Base-by-base conservation (phyloP, 768 basidiomycete species). In the Leccinum boreale region DNA sequence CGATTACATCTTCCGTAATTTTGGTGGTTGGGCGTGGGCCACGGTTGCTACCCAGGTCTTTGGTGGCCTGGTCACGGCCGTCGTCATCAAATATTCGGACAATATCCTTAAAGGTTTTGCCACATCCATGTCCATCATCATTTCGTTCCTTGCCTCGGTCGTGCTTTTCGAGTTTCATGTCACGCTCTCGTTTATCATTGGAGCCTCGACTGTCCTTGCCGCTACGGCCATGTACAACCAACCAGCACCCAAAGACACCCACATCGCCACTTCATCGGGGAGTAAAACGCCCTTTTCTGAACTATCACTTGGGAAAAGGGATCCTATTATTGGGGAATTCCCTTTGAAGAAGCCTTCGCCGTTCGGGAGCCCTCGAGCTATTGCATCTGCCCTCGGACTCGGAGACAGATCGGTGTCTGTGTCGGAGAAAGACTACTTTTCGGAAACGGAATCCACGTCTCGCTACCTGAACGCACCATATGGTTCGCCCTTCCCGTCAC, bases 101-200 rank as follows among this genome's bases (percentile, higher is more conserved):
- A 98, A 97, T 70, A 92, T 92, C 65, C 78, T 92, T 67, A 96
- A 97, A 70, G 96, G 96, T n/a, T 99, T 99, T 67, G 96, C 96
- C 5, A 99, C 96, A 2, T 89, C 86, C 61, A 81, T 98, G 45
- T 90, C 90, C 60, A 99, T 98, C 75, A 86, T 98, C 56, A 77
- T 98, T 42, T 95, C 94, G 52, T 99, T 96, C 84, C 83, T 96
- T 58, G 93, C 94, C 2, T 92, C 89, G 47, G 92, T 98, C 61
- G 84, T 83, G 29, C 81, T 98, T 47, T 99, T 99, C 77, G 82
- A 92, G 68, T 97, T 96, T 73, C 77, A 79, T 35, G 90, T 98
- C 69, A 96, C 96, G 3, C 80, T 85, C 11, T 83, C 87, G 2
- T 98, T 99, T 74, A 68, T 97, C 61, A 78, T 95, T 31, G 96